These are phyloP conservation scores for Globisporangium ultimum DNA, from an alignment of 352 stramenopile species.

Conservation along the genomic window DNA sequence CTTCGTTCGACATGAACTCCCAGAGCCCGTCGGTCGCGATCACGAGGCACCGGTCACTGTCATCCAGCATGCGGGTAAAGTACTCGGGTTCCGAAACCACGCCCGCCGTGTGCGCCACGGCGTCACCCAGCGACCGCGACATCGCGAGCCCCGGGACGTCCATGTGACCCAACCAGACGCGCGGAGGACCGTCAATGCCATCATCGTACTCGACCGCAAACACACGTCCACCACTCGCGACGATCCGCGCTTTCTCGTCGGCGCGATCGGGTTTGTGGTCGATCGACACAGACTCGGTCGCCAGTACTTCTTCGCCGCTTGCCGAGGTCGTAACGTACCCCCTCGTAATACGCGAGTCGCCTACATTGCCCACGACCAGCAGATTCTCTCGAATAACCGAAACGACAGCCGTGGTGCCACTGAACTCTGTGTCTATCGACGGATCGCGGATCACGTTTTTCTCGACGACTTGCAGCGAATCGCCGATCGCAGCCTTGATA, in stretches of 20 bases:
- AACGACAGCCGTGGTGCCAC: conserved; percentile 81
- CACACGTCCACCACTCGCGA: conserved; percentile 93
- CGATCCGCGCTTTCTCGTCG: conserved; percentile 94
- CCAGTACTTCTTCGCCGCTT: conserved; percentile 23
- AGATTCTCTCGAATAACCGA: conserved; percentile 69
- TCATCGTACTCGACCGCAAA: conserved; percentile 99
- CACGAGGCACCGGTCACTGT: conserved; percentile 93
- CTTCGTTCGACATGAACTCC: conserved; percentile 98
- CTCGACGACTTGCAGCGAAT: conserved; percentile 62
- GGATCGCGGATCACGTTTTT: conserved; percentile 86
- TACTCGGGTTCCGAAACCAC: conserved; percentile 96
- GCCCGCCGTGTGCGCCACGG: conserved; percentile 94
- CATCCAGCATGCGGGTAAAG: conserved; percentile 74
- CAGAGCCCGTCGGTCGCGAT: conserved; percentile 98
- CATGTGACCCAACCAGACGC: conserved; percentile 98
- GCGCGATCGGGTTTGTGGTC: conserved; percentile 98
- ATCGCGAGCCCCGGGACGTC: conserved; percentile 98
- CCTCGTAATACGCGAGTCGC: conserved; percentile 94
- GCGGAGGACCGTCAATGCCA: conserved; percentile 95
- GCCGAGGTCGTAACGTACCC: conserved; percentile 53
- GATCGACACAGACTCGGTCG: conserved; percentile 87
- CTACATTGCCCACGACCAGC: conserved; percentile 95
- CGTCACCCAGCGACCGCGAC: conserved; percentile 95
- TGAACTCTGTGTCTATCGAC: conserved; percentile 93
- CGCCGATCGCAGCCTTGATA: conserved; percentile 54